A percentile compares a stretch with the other conserved stretches of the same genome.
These are phyloP conservation scores for Microcos paniculata DNA, from an alignment of 345 rosid species.

Conservation along the genomic window DNA sequence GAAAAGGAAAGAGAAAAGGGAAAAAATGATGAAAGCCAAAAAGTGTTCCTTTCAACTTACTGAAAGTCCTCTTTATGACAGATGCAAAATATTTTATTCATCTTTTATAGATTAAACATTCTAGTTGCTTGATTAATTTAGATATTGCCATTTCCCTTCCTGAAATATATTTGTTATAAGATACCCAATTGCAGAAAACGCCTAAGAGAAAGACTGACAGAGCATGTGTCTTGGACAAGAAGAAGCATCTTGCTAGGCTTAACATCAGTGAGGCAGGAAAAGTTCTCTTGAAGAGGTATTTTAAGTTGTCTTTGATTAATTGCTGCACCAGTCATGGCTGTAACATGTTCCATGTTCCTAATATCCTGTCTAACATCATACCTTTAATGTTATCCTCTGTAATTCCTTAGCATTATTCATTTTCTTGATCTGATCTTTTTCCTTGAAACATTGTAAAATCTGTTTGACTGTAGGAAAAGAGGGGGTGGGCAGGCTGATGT, in stretches of 20 bases:
- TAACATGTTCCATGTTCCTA: background rate
- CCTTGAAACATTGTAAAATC: background rate
- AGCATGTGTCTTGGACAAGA: constrained; percentile 88
- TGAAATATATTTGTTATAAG: constrained; percentile 53
- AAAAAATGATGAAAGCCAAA: background rate
- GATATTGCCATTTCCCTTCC: constrained; percentile 10
- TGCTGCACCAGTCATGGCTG: background rate
- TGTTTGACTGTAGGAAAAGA: background rate
- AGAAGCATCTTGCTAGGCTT: constrained; percentile 87
- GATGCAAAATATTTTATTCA: background rate
- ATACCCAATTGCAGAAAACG: constrained; percentile 97
- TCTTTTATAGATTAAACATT: background rate
- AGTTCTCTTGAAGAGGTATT: constrained; percentile 77
- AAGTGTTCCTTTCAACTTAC: background rate
- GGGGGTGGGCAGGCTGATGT: background rate
- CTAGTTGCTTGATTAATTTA: background rate
- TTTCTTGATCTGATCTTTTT: background rate
- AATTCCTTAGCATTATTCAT: background rate
- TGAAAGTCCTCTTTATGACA: too few species aligned
- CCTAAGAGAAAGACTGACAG: constrained; percentile 95
- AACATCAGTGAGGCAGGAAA: constrained; percentile 77
- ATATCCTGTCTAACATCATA: background rate
- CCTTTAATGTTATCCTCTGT: background rate
- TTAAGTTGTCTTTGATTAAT: background rate
- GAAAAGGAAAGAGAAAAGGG: background rate